Base-by-base conservation (phyloP, 1,284 basidiomycete genomes). In the Ganoderma resinaceum region DNA sequence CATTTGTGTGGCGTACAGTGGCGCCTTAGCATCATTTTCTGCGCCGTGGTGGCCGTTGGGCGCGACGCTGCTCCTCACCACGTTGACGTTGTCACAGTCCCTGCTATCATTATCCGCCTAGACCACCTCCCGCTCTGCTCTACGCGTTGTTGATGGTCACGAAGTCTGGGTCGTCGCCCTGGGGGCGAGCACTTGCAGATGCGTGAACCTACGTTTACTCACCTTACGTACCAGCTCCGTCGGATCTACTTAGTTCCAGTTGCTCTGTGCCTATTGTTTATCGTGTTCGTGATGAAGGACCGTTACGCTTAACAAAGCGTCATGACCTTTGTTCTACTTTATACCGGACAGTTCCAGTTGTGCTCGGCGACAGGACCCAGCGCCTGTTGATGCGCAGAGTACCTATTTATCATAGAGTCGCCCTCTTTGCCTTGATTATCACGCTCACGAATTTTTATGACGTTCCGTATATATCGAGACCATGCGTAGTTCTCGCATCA, bases 391-490 rank as follows among this genome's bases (percentile, higher is more conserved):
- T n/a, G n/a, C n/a, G n/a, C n/a, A n/a, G n/a, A n/a, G n/a, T n/a
- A n/a, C n/a, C 59, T 52, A 63, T 23, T 14, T 26, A 8, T 42
- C 12, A 16, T 23, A n/a, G 7, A 55, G 29, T 40, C 37, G 0
- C 23, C 23, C 35, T 16, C n/a, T 4, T 18, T 60, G 14, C 16
- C 58, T 42, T 16, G 23, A 14, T 46, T 46, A 62, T 58, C 49
- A 57, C 64, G 9, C 37, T 69, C 61, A 72, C 70, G 70, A 72
- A 68, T 63, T 68, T 66, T 72, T 62, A 72, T 46, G 70, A 69
- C 61, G 31, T 59, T 43, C 42, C 49, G 57, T 55, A 26, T 37
- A 18, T 61, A 62, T 57, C 12, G 62, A 62, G 26, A 18, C n/a
- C 57, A 57, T 57, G 46, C 66, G n/a, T 67, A 65, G 61, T 65